Percentiles rank a stretch among this genome's conserved stretches.
These are phyloP conservation scores for Skeletonema marinoi DNA, from an alignment of 108 stramenopile genomes.

Conservation along the genomic window DNA sequence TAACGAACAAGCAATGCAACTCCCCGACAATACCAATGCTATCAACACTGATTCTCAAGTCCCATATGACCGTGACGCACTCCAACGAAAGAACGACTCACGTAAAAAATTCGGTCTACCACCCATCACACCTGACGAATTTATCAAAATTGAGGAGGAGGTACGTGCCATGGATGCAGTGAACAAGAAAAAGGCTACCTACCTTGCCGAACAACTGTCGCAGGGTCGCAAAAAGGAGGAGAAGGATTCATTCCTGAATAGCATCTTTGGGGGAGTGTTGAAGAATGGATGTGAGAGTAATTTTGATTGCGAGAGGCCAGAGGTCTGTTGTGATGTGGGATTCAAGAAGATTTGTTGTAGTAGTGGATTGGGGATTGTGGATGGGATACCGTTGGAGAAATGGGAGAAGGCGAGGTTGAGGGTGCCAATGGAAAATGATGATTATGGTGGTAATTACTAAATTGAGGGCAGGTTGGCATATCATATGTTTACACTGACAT, in stretches of 20 bases:
- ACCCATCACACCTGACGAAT: slow-evolving; percentile 80
- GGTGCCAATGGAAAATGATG: slow-evolving; percentile 32
- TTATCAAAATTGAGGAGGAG: slow-evolving; percentile 61
- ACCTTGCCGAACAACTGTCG: slow-evolving; percentile 28
- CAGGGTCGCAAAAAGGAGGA: slow-evolving; percentile 45
- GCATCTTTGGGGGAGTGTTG: slow-evolving; percentile 71
- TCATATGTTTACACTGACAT: not conserved
- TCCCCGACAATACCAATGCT: not conserved
- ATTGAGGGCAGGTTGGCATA: not conserved
- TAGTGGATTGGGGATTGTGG: slow-evolving; percentile 47
- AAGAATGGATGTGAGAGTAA: slow-evolving; percentile 81
- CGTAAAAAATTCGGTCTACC: slow-evolving; percentile 77
- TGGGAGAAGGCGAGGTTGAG: slow-evolving; percentile 23
- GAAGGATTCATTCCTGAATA: slow-evolving; percentile 56
- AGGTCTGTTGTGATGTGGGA: slow-evolving; percentile 88
- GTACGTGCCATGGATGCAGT: slow-evolving; percentile 55
- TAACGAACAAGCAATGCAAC: slow-evolving; percentile 11
- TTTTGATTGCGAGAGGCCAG: slow-evolving; percentile 76
- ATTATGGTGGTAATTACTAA: slow-evolving; percentile 18
- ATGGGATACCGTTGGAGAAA: slow-evolving; percentile 43
- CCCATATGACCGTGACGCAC: slow-evolving; percentile 45
- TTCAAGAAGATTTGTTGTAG: slow-evolving; percentile 84
- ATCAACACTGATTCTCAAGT: not conserved
- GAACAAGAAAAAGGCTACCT: slow-evolving; percentile 55
- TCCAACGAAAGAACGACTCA: slow-evolving; percentile 66